Conservation (phyloP, 768 basidiomycete genomes). For the Mycena rebaudengoi region DNA sequence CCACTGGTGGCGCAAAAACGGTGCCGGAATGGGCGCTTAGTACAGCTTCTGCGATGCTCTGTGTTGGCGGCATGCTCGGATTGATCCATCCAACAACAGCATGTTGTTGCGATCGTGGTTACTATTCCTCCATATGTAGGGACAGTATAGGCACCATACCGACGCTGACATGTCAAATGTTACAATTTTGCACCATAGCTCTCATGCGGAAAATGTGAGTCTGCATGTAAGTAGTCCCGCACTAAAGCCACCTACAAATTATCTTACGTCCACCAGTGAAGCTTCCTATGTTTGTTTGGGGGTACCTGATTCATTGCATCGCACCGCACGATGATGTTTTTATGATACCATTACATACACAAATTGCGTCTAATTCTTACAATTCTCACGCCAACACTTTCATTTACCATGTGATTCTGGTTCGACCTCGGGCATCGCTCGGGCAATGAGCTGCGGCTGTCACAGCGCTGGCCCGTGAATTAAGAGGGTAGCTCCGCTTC, state of each 20-base stretch:
- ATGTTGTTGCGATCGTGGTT: background rate
- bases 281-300: too few species aligned
- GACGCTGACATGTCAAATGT: conserved; percentile 1
- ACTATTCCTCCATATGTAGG: background rate
- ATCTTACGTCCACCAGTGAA: background rate
- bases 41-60: background rate
- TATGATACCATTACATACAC: too few species aligned
- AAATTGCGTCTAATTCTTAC: too few species aligned
- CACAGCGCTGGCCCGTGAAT: too few species aligned
- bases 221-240: background rate
- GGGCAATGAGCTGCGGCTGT: too few species aligned
- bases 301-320: too few species aligned
- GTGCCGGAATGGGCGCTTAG: background rate
- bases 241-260: background rate
- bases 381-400: too few species aligned
- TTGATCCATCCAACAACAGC: conserved; percentile 4
- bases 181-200: background rate
- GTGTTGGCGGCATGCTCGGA: conserved; percentile 1
- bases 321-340: too few species aligned
- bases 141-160: background rate
- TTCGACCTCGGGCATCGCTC: too few species aligned
- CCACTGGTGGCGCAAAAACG: background rate
- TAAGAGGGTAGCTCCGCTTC: too few species aligned
- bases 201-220: background rate
- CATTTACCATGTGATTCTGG: too few species aligned